Conservation (phyloP, 2,329 filamentous ascomycete species). For the Lecanoromycetidae sp. region DNA sequence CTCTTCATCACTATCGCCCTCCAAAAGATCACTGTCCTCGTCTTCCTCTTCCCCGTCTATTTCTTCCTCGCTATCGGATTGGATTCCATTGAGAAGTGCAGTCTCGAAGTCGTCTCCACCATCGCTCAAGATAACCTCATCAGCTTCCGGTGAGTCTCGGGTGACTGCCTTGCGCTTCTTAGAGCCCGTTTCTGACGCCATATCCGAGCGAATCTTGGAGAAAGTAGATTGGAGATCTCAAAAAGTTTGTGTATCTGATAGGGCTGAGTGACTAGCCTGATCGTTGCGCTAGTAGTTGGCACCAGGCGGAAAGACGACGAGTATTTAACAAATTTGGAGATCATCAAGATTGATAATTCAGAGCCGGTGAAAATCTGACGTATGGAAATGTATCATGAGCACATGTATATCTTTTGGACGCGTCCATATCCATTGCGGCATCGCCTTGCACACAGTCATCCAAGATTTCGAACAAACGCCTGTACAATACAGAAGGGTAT, state of each 20-base stretch:
- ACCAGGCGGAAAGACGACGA: no score
- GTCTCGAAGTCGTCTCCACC: conserved; percentile 14
- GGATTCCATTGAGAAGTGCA: conserved; percentile 12
- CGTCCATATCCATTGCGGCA: neutral
- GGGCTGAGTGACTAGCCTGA: neutral
- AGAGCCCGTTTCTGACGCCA: conserved; percentile 7
- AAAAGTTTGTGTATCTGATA: neutral
- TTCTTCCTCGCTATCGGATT: conserved; percentile 11
- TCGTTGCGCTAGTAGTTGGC: no score
- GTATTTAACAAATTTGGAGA: neutral
- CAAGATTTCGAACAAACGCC: neutral
- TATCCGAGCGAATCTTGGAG: neutral
- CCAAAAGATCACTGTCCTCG: conserved; percentile 2
- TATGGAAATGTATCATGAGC: no score
- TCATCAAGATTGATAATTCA: no score
- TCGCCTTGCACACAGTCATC: neutral
- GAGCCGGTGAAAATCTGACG: neutral
- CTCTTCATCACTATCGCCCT: conserved; percentile 8
- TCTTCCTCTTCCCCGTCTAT: conserved; percentile 10
- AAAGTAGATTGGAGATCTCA: neutral
- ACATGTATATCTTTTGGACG: neutral
- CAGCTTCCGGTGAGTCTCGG: conserved; percentile 15
- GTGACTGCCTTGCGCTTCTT: conserved; percentile 19
- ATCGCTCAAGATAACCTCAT: conserved; percentile 16
- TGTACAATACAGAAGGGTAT: conserved; percentile 1